Evolutionary conservation across 495 filamentous ascomycete genomes (phyloP).

Genomic region (Aspergillus funiculosus): DNA sequence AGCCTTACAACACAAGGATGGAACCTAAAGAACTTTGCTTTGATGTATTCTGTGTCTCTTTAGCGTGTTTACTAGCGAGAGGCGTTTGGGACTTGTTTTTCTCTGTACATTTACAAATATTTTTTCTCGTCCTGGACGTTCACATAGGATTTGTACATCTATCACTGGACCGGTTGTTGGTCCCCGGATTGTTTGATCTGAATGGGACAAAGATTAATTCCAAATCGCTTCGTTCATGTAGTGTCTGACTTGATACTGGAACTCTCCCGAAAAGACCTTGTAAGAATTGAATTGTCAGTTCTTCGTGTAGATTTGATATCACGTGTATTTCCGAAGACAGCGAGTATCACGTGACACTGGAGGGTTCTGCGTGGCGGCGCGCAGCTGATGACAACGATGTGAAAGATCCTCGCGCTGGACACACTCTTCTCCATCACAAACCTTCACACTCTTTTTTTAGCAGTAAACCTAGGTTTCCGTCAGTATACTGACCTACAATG

Average conservation of each 20-base stretch:
- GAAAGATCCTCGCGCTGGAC: no score
- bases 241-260: no score
- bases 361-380: not conserved
- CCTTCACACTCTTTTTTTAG: no score
- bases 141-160: not conserved
- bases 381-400: not conserved
- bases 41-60: not conserved
- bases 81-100: conserved; percentile 3
- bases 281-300: not conserved
- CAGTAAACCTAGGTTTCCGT: no score
- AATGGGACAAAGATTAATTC: no score
- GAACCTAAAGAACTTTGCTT: not conserved
- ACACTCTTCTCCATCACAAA: no score
- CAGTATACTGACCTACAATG: conserved; percentile 1
- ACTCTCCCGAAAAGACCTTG: no score
- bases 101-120: not conserved
- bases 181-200: not conserved
- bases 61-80: conserved; percentile 10
- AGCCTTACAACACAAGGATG: not conserved
- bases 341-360: conserved; percentile 5
- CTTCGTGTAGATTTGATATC: not conserved
- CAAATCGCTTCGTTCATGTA: no score
- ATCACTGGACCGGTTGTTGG: not conserved
- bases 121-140: not conserved
- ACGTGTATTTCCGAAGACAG: no score